Evolutionary conservation across 192 early-diverging fungal genomes (phyloP).

Genomic region (Coemansia sp.): DNA sequence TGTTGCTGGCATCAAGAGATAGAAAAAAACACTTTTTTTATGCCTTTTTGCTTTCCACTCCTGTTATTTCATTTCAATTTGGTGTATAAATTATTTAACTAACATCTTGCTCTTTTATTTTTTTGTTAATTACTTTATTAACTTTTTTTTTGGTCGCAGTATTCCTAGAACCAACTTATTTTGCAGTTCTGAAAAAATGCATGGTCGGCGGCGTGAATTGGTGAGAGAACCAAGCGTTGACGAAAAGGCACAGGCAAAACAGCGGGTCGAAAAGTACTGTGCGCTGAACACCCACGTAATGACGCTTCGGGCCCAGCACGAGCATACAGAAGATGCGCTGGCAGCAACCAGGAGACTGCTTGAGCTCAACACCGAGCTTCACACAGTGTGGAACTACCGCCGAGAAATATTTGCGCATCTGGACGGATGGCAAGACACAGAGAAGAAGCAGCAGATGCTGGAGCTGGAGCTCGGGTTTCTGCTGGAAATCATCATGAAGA

Average conservation of each 20-base stretch:
- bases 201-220: slow-evolving; percentile 39
- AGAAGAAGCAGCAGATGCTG: slow-evolving; percentile 14
- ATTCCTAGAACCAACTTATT: slow-evolving; percentile 13
- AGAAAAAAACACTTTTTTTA: background rate
- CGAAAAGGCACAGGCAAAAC: slow-evolving; percentile 31
- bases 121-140: background rate
- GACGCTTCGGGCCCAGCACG: slow-evolving; percentile 16
- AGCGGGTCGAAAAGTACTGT: slow-evolving; percentile 44
- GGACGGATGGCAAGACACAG: slow-evolving; percentile 15
- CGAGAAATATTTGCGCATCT: slow-evolving; percentile 62
- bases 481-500: slow-evolving; percentile 67
- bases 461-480: slow-evolving; percentile 74
- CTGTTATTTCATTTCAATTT: background rate
- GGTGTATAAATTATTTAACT: background rate
- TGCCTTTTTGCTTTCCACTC: background rate
- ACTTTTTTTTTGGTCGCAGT: background rate
- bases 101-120: background rate
- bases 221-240: slow-evolving; percentile 26
- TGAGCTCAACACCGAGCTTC: slow-evolving; percentile 84
- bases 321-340: slow-evolving; percentile 57
- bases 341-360: slow-evolving; percentile 70
- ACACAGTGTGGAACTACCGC: slow-evolving; percentile 94
- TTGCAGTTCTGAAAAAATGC: slow-evolving; percentile 6
- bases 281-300: slow-evolving; percentile 35
- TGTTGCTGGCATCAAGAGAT: slow-evolving; percentile 16